Conservation (phyloP, 2,329 filamentous ascomycete species). For the Verruconis gallopava region DNA sequence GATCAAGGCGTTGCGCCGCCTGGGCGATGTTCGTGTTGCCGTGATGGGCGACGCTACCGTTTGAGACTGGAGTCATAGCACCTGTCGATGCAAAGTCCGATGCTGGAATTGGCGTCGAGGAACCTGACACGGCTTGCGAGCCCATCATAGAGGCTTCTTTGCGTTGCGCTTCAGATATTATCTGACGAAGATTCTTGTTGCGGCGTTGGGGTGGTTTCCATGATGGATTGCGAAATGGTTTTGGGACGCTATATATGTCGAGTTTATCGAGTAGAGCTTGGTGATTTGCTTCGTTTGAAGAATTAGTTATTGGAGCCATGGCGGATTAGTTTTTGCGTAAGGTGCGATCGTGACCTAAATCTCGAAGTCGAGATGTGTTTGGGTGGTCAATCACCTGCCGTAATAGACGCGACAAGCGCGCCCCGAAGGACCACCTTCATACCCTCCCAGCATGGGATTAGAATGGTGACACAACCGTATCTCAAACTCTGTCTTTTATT, state of each 20-base stretch:
- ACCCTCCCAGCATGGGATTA: too few relatives aligned
- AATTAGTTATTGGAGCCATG: conserved; percentile 51
- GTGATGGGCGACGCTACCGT: conserved; percentile 50
- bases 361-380: too few relatives aligned
- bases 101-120: conserved; percentile 43
- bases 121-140: conserved; percentile 69
- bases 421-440: too few relatives aligned
- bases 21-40: conserved; percentile 69
- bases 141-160: conserved; percentile 81
- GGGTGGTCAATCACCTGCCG: too few relatives aligned
- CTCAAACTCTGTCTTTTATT: too few relatives aligned
- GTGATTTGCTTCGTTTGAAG: conserved; percentile 65
- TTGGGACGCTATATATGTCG: conserved; percentile 75
- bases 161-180: conserved; percentile 75
- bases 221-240: conserved; percentile 76
- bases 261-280: conserved; percentile 78
- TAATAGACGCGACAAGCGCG: too few relatives aligned
- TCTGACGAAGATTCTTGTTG: conserved; percentile 98
- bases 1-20: conserved; percentile 73
- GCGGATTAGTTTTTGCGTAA: too few relatives aligned
- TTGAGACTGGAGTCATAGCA: conserved; percentile 34
- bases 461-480: too few relatives aligned
- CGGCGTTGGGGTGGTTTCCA: conserved; percentile 92
- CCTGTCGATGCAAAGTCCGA: conserved; percentile 18
- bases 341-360: too few relatives aligned